Evolutionary conservation across 805 yeast species (phyloP).

Genomic region (Saccharomycopsis schoenii): DNA sequence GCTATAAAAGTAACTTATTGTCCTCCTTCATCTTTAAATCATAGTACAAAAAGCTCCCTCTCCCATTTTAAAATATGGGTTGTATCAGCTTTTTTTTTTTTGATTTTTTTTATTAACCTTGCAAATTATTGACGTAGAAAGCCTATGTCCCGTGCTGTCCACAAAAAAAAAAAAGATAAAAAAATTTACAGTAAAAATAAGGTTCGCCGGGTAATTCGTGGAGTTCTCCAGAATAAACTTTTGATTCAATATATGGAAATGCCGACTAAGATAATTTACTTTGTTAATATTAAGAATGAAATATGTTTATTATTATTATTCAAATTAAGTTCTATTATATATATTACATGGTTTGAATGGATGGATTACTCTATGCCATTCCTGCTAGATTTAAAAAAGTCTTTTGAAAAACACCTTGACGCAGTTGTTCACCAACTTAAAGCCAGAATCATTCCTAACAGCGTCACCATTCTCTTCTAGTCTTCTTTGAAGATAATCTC

Average conservation of each 20-base stretch:
- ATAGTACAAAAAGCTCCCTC: no score
- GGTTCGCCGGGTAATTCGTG: neutral
- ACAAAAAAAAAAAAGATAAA: neutral
- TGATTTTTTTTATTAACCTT: neutral
- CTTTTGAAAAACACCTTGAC: conserved; percentile 28
- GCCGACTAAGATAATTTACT: no score
- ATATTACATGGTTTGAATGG: neutral
- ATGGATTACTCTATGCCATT: neutral
- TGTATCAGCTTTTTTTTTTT: neutral
- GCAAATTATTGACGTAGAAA: neutral
- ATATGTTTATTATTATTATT: neutral
- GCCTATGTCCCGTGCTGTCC: conserved; percentile 1
- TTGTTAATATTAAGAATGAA: no score
- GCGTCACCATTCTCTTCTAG: conserved; percentile 95
- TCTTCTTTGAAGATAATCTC: conserved; percentile 80
- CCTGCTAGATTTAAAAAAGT: conserved; percentile 14
- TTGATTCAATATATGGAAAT: neutral
- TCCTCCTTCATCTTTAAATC: no score
- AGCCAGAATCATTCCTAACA: conserved; percentile 75
- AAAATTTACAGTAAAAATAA: neutral
- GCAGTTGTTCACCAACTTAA: conserved; percentile 56
- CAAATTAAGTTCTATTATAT: neutral
- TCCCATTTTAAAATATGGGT: no score
- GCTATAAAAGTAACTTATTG: no score
- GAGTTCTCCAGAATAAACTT: neutral